Percentiles rank a stretch among this genome's conserved stretches.
phyloP scores from a whole-genome alignment of 805 yeast genomes.

The Brettanomyces sp. region DNA sequence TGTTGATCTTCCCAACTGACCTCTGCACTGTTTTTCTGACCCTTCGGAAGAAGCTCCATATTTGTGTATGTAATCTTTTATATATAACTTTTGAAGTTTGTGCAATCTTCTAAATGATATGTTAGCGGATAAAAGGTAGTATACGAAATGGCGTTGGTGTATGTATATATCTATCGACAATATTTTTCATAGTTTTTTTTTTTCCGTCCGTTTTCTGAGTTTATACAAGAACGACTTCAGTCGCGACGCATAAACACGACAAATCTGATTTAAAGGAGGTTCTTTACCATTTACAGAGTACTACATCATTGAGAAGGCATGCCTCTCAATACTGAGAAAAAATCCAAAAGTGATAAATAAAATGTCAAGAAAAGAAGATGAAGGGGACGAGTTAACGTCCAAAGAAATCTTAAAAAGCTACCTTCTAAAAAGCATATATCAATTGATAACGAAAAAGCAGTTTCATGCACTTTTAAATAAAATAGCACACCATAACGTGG shows the following conservation, averaged over 20 bases:
- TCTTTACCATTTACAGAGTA: neutral
- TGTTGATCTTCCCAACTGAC: slow-evolving; percentile 83
- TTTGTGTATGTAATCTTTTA: neutral
- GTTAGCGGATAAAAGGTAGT: too few relatives aligned
- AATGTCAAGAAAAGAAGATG: neutral
- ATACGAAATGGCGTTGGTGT: too few relatives aligned
- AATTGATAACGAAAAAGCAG: slow-evolving; percentile 13
- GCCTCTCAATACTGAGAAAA: too few relatives aligned
- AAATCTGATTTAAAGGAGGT: neutral
- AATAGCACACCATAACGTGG: slow-evolving; percentile 3
- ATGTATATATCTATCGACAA: too few relatives aligned
- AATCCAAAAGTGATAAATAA: too few relatives aligned
- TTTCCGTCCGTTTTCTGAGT: neutral
- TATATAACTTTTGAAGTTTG: too few relatives aligned
- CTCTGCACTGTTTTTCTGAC: slow-evolving; percentile 45
- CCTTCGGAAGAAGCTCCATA: slow-evolving; percentile 39
- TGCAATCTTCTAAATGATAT: too few relatives aligned
- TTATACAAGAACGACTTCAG: neutral
- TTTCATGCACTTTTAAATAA: slow-evolving; percentile 11
- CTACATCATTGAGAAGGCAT: neutral
- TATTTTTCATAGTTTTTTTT: neutral
- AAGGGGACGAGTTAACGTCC: slow-evolving; percentile 7
- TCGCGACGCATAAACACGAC: too few relatives aligned
- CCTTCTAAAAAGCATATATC: slow-evolving; percentile 16
- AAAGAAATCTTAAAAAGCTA: slow-evolving; percentile 16